These are phyloP conservation scores for Irpex rosettiformis DNA, from an alignment of 1,284 basidiomycete genomes.

Conservation along the genomic window DNA sequence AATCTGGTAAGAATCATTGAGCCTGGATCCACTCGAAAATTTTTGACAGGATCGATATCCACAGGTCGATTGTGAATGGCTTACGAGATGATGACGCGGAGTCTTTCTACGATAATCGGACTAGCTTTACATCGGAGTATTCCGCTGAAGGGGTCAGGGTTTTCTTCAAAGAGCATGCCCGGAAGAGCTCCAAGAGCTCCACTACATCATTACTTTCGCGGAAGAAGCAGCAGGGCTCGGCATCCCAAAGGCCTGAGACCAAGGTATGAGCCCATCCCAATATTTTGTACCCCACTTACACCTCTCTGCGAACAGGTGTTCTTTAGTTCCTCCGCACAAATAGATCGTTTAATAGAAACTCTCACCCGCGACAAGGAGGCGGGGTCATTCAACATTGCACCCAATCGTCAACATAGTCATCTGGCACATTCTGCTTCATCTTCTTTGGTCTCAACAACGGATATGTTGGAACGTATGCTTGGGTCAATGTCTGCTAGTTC, in stretches of 20 bases:
- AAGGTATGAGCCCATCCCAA: slow-evolving; percentile 48
- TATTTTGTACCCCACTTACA: background rate
- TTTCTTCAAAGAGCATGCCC: slow-evolving; percentile 70
- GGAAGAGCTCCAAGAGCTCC: slow-evolving; percentile 64
- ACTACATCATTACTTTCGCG: slow-evolving; percentile 56
- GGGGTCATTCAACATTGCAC: slow-evolving; percentile 73
- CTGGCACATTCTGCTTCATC: slow-evolving; percentile 51
- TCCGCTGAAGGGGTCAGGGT: slow-evolving; percentile 63
- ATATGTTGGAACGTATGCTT: slow-evolving; percentile 69
- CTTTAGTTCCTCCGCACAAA: slow-evolving; percentile 72
- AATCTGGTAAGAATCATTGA: slow-evolving; percentile 54
- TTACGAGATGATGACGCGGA: slow-evolving; percentile 74
- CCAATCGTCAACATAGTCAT: slow-evolving; percentile 30
- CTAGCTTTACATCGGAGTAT: slow-evolving; percentile 73
- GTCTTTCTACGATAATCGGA: slow-evolving; percentile 60
- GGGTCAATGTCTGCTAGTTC: slow-evolving; percentile 43
- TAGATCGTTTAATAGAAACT: slow-evolving; percentile 75
- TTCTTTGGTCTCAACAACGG: slow-evolving; percentile 58
- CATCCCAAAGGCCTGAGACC: slow-evolving; percentile 64
- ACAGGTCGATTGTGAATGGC: slow-evolving; percentile 80
- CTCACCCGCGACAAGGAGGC: slow-evolving; percentile 76
- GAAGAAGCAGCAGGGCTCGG: slow-evolving; percentile 48
- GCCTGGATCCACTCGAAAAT: slow-evolving; percentile 9
- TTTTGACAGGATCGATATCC: slow-evolving; percentile 15
- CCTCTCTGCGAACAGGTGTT: slow-evolving; percentile 54